A percentile compares a stretch with the other conserved stretches of the same genome.
Evolutionary conservation across 23 red algal genomes (phyloP).

Genomic region (Gracilariopsis chorda): DNA sequence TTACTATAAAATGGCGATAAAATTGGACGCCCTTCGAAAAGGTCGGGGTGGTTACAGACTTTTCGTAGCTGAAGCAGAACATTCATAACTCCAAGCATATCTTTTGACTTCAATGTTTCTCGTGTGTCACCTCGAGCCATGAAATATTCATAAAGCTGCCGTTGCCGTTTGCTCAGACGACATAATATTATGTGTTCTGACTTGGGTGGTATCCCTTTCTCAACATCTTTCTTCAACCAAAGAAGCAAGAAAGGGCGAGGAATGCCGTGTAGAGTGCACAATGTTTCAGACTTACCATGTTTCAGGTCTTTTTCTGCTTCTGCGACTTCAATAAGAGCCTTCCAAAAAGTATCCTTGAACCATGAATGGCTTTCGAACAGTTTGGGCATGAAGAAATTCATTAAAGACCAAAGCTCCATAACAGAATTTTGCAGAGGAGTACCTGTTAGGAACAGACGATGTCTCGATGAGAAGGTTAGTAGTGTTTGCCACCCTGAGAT

Average conservation of each 20-base stretch:
- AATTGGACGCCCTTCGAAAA: slow-evolving; percentile 91
- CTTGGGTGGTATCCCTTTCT: slow-evolving; percentile 86
- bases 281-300: slow-evolving; percentile 26
- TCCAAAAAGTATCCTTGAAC: slow-evolving; percentile 93
- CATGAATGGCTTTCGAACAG: slow-evolving; percentile 86
- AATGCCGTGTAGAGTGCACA: slow-evolving; percentile 77
- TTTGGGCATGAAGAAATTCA: slow-evolving; percentile 97
- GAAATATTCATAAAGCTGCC: slow-evolving; percentile 95
- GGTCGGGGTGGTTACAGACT: slow-evolving; percentile 97
- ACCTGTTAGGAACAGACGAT: slow-evolving; percentile 87
- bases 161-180: slow-evolving; percentile 82
- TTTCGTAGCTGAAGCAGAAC: slow-evolving; percentile 98
- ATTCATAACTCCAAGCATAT: slow-evolving; percentile 90
- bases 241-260: slow-evolving; percentile 92
- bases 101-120: slow-evolving; percentile 68
- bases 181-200: slow-evolving; percentile 77
- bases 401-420: slow-evolving; percentile 93
- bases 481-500: slow-evolving; percentile 89
- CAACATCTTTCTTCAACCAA: slow-evolving; percentile 90
- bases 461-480: slow-evolving; percentile 73
- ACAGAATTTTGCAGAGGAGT: slow-evolving; percentile 97
- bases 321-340: slow-evolving; percentile 56
- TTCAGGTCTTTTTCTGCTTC: not conserved
- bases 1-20: slow-evolving; percentile 33
- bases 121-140: slow-evolving; percentile 66